These are phyloP conservation scores for Candida arabinofermentans DNA, from an alignment of 805 yeast genomes.

Conservation along the genomic window DNA sequence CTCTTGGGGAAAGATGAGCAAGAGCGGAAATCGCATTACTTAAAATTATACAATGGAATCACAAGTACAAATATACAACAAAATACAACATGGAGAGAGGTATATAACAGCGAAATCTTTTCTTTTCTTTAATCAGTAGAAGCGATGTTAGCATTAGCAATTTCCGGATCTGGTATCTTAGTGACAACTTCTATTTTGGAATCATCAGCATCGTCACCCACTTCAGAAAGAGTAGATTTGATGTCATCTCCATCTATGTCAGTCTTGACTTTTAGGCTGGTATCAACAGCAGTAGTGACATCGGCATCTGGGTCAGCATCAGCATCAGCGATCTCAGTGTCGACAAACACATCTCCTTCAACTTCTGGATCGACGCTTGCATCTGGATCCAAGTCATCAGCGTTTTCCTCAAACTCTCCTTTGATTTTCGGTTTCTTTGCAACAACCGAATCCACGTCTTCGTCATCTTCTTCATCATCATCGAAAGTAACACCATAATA, in stretches of 20 bases:
- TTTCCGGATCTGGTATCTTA: no score
- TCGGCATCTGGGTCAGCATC: conserved; percentile 2
- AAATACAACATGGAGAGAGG: no score
- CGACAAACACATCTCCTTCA: neutral
- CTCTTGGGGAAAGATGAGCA: no score
- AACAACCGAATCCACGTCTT: conserved; percentile 1
- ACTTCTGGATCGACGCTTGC: neutral
- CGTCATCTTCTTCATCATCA: conserved; percentile 5
- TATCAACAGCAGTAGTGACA: conserved; percentile 4
- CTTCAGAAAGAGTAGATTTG: no score
- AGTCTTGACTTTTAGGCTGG: conserved; percentile 5
- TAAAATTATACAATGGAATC: no score
- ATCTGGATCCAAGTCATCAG: neutral
- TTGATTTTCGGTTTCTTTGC: conserved; percentile 7
- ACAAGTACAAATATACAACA: no score
- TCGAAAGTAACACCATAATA: neutral
- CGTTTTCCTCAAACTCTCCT: conserved; percentile 3
- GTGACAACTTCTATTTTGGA: no score
- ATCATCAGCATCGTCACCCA: no score
- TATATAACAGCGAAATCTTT: no score
- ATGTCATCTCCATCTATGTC: conserved; percentile 9
- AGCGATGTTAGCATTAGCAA: no score
- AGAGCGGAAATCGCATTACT: no score
- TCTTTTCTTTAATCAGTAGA: no score
- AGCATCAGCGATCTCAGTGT: neutral